phyloP scores from a whole-genome alignment of 2,329 filamentous ascomycete species.

The Coniella vitis region DNA sequence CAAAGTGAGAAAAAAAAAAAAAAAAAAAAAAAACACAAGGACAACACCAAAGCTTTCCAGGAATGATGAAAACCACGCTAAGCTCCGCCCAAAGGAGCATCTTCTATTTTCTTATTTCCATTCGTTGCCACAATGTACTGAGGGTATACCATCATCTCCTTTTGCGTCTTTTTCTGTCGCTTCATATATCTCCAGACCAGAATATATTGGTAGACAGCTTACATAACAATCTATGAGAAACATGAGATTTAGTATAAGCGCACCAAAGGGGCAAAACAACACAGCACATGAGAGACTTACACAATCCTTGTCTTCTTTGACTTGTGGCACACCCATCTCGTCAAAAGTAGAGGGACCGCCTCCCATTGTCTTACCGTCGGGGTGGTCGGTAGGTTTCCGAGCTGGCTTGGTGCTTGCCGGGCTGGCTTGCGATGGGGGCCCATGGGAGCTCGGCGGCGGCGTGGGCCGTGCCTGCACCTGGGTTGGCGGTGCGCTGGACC shows the following conservation, averaged over 20 bases:
- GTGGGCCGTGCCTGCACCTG: constrained; percentile 21
- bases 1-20: no score
- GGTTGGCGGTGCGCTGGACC: constrained; percentile 30
- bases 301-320: constrained; percentile 82
- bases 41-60: no score
- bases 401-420: constrained; percentile 8
- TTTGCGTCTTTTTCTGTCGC: background rate
- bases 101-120: no score
- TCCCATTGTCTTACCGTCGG: constrained; percentile 37
- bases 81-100: constrained; percentile 1
- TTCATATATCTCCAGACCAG: no score
- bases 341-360: constrained; percentile 95
- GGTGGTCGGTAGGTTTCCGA: constrained; percentile 28
- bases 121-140: no score
- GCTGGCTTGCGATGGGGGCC: constrained; percentile 4
- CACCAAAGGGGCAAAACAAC: background rate
- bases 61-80: background rate
- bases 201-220: no score
- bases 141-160: background rate
- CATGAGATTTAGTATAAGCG: background rate
- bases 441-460: constrained; percentile 3
- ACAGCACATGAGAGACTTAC: constrained; percentile 46
- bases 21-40: background rate
- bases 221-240: no score
- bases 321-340: constrained; percentile 90